Base-by-base conservation (phyloP, 2,329 filamentous ascomycete species). In the Fusarium penzigii region DNA sequence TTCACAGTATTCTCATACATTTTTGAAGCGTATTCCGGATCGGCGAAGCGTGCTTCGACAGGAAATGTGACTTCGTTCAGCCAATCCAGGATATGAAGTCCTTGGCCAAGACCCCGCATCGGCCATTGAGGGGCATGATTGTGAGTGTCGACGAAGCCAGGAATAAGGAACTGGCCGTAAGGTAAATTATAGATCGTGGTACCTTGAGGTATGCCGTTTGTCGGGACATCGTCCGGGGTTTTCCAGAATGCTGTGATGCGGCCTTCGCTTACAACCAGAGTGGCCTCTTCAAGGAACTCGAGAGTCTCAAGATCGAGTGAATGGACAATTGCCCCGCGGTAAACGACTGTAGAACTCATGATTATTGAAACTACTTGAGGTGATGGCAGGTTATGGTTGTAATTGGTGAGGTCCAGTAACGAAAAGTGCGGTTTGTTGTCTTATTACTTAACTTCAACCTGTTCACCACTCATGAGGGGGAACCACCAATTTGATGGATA, bases 91-190 rank as follows among this genome's bases (percentile, higher is more conserved):
- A 82, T 79, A 56, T 81, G 75, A 66, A 79, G 70, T 52, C 78
- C 72, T 60, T 79, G 76, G 11, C 76, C 75, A 10, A 79, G 68
- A 20, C 78, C 76, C 17, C 76, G 71, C 67, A 75, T 73, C 17
- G 74, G 68, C 74, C 75, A 80, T 58, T 82, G 78, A 38, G 85
- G 85, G 1, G 85, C 85, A 63, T 89, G 86, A 59, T 85, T 86
- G 69, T 88, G 86, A 1, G 84, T 87, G 70, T 88, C 85, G 48
- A 88, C 72, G 60, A 85, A 80, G 41, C 82, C 82, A 0, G 83
- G 83, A 51, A 84, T 77, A 44, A 85, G 67, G 59, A 86, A 83
- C 42, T 81, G 69, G 20, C 39, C 85, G 65, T 60, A 85, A 82
- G 42, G 12, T 14, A 39, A 6, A 39, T 6, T 13, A n/a, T n/a